A percentile compares a stretch with the other conserved stretches of the same genome.
These are phyloP conservation scores for Geotrichum histeridarum DNA, from an alignment of 1,139 yeast species.

Conservation along the genomic window DNA sequence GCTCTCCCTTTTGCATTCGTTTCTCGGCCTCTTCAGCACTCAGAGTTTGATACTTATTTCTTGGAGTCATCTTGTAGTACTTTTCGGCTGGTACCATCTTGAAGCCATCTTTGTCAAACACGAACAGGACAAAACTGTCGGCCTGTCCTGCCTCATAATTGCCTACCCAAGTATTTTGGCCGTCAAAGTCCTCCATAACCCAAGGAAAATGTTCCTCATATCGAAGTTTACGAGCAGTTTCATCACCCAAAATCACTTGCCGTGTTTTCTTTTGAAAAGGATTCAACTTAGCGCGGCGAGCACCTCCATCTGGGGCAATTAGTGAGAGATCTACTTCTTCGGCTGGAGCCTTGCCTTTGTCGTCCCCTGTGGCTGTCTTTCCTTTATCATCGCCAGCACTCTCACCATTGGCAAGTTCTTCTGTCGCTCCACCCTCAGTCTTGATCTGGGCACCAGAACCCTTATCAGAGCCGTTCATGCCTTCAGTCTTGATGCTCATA, in stretches of 20 bases:
- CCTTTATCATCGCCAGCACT: conserved; percentile 31
- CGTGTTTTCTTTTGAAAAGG: conserved; percentile 75
- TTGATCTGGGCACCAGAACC: conserved; percentile 15
- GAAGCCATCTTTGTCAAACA: conserved; percentile 82
- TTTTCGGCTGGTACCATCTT: conserved; percentile 94
- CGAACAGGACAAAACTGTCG: conserved; percentile 78
- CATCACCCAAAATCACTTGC: conserved; percentile 75
- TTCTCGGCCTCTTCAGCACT: conserved; percentile 96
- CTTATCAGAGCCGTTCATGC: conserved; percentile 19
- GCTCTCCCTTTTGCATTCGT: conserved; percentile 73
- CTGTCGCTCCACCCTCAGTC: conserved; percentile 14
- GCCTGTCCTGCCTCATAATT: conserved; percentile 91
- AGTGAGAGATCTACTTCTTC: conserved; percentile 46
- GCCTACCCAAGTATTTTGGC: conserved; percentile 91
- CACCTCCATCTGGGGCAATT: conserved; percentile 94
- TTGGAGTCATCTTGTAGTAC: conserved; percentile 86
- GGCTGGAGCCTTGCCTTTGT: conserved; percentile 31
- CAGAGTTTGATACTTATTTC: conserved; percentile 88
- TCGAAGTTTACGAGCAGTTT: conserved; percentile 71
- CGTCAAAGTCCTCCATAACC: conserved; percentile 96
- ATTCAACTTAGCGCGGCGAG: conserved; percentile 60
- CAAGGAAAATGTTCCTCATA: conserved; percentile 97
- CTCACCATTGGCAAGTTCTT: conserved; percentile 32
- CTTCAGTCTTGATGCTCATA: conserved; percentile 18
- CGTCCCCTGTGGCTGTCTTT: conserved; percentile 28